Base-by-base conservation (phyloP, 2,329 filamentous ascomycete genomes). In the Myriosclerotinia scirpicola region DNA sequence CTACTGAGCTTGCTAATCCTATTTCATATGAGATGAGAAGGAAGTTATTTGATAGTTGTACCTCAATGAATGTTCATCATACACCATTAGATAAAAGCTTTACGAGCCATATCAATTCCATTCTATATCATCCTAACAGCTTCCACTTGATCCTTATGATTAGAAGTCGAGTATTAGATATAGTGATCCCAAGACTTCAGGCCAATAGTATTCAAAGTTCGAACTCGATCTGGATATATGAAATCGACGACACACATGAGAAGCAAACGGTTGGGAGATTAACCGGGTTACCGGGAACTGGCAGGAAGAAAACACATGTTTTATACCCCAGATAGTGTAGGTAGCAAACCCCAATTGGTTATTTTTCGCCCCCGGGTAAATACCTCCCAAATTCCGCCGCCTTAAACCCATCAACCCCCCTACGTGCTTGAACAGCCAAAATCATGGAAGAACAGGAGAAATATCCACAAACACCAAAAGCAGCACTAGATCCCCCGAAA, bases 401-500 rank as follows among this genome's bases (percentile, higher is more conserved):
- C 44, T 20, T 60, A 50, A 50, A n/a, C 7, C 48, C 22, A 4
- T 12, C 12, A 12, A 5, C 22, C 4, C n/a, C 3, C 26, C 26
- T 30, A 15, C 11, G 15, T 15, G 22, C 5, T 17, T 4, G 9
- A 26, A 22, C 3, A 9, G 46, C 20, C 46, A 22, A 22, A 22
- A 22, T 12, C 26, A 15, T 26, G 11, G 6, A 14, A 26, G 3
- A 52, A 26, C 26, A 26, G 26, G 2, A 26, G 26, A 26, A 26
- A 26, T 30, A 52, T 3, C 54, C 54, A 55, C 14, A 22, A 11
- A 9, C 7, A 2, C 17, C 61, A 64, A 64, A 56, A 64, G 38
- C 61, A 64, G 61, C 61, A 64, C 38, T 36, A 44, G 26, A 56
- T 20, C 20, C 20, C 34, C 20, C 59, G 11, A 38, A 52, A 62